These are phyloP conservation scores for Daldinia caldariorum DNA, from an alignment of 495 filamentous ascomycete genomes.

Conservation along the genomic window DNA sequence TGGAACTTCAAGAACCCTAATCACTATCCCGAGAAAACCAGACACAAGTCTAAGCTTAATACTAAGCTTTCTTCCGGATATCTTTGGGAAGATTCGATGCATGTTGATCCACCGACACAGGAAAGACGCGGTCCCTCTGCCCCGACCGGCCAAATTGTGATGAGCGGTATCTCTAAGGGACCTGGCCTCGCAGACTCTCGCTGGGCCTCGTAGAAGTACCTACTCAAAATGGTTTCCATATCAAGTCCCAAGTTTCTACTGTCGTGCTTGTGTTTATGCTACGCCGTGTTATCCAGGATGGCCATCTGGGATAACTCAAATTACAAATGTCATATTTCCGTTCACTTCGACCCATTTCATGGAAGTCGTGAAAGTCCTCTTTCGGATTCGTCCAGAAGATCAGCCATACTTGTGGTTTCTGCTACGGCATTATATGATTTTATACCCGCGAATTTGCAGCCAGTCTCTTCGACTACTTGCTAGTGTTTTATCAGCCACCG, in stretches of 20 bases:
- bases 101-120: neutral
- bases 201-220: constrained; percentile 18
- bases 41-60: too few relatives aligned
- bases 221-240: neutral
- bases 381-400: neutral
- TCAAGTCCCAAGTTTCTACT: neutral
- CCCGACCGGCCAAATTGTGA: constrained; percentile 18
- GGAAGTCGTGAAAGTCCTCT: neutral
- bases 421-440: neutral
- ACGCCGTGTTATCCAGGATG: neutral
- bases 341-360: neutral
- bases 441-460: neutral
- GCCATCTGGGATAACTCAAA: neutral
- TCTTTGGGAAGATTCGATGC: neutral
- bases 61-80: neutral
- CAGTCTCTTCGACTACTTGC: neutral
- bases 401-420: neutral
- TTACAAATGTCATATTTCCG: neutral
- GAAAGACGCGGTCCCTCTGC: neutral
- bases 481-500: neutral
- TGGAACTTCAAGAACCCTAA: constrained; percentile 25
- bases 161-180: constrained; percentile 28
- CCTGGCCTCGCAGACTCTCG: constrained; percentile 36
- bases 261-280: neutral
- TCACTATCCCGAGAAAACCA: neutral